These are phyloP conservation scores for Hylodesmum podocarpum DNA, from an alignment of 306 rosid species.

Conservation along the genomic window DNA sequence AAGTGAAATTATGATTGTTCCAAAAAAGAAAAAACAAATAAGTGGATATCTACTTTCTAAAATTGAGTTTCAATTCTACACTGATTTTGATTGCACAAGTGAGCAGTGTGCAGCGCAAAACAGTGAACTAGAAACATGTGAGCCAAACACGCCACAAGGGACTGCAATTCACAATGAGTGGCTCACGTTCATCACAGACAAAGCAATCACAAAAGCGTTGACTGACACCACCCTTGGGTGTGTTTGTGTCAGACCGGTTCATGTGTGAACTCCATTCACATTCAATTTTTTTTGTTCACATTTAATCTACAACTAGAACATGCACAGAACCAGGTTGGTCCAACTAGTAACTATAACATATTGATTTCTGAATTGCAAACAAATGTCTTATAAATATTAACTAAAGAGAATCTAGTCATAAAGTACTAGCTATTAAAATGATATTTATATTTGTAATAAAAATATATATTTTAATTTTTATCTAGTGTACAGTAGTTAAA, in stretches of 20 bases:
- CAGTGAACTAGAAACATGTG: neutral
- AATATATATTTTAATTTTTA: neutral
- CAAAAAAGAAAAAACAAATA: neutral
- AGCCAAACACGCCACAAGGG: neutral
- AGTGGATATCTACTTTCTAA: neutral
- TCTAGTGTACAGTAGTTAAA: neutral
- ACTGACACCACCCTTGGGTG: slow-evolving; percentile 16
- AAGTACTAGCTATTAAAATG: too few species aligned
- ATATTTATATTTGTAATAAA: neutral
- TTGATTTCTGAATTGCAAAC: neutral
- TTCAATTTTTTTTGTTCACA: neutral
- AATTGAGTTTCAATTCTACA: neutral
- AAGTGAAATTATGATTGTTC: neutral
- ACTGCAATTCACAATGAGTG: neutral
- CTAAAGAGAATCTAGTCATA: too few species aligned
- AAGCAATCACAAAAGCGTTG: slow-evolving; percentile 49
- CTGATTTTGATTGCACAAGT: neutral
- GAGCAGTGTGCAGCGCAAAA: neutral
- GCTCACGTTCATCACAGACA: neutral
- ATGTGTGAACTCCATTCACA: neutral
- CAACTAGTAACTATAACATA: neutral
- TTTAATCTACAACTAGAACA: neutral
- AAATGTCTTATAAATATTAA: neutral
- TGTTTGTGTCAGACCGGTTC: slow-evolving; percentile 28
- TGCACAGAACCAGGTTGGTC: neutral